Evolutionary conservation across 164 flowering plant species (phyloP).

Genomic region (Annona cherimola): DNA sequence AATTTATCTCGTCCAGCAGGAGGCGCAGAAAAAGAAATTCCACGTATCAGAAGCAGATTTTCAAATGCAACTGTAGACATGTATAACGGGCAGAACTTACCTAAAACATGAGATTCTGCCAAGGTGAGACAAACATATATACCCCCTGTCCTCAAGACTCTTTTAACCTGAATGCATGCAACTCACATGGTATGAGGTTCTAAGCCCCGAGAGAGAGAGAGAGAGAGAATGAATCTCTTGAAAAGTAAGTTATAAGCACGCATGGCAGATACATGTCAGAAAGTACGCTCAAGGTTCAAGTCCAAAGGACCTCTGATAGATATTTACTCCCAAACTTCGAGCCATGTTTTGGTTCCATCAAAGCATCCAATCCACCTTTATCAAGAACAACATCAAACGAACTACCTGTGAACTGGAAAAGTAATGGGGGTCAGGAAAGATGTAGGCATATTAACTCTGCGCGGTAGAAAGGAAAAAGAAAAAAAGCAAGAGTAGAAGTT

Average conservation of each 20-base stretch:
- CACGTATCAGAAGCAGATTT: not conserved
- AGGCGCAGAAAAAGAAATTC: not conserved
- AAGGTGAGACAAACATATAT: conserved; percentile 77
- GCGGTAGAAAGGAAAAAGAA: not conserved
- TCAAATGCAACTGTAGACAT: not conserved
- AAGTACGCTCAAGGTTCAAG: conserved; percentile 15
- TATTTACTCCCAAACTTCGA: conserved; percentile 65
- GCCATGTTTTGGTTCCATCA: conserved; percentile 94
- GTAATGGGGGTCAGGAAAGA: conserved; percentile 5
- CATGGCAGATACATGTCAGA: conserved; percentile 9
- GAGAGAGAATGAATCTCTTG: not conserved
- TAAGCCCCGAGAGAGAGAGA: no score
- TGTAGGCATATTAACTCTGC: not conserved
- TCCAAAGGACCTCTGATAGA: conserved; percentile 68
- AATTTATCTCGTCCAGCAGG: not conserved
- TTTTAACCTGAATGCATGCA: conserved; percentile 55
- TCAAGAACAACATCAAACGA: conserved; percentile 74
- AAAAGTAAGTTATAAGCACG: not conserved
- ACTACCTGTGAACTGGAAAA: conserved; percentile 54
- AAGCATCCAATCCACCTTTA: conserved; percentile 97
- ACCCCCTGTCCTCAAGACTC: conserved; percentile 66
- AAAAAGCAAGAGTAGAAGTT: not conserved
- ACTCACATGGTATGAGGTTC: not conserved
- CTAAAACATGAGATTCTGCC: conserved; percentile 90
- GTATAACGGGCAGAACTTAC: conserved; percentile 29